Conservation (phyloP, 371 early-diverging fungal genomes). For the Haplosporangium sp. region DNA sequence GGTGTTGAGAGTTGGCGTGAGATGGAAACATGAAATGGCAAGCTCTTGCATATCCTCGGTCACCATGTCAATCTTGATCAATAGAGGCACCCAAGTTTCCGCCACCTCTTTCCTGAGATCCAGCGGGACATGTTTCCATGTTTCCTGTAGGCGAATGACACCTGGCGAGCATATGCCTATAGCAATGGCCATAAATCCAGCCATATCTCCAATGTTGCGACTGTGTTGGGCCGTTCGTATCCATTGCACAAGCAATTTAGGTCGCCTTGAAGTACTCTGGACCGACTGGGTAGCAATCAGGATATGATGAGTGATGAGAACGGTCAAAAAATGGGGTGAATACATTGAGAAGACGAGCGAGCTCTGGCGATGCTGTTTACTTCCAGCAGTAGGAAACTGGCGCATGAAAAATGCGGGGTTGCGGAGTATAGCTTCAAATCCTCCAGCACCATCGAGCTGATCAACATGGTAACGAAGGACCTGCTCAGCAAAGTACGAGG, state of each 20-base stretch:
- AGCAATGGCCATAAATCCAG: slow-evolving; percentile 81
- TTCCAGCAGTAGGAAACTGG: slow-evolving; percentile 39
- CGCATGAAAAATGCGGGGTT: slow-evolving; percentile 53
- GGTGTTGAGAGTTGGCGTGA: slow-evolving; percentile 17
- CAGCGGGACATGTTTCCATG: slow-evolving; percentile 77
- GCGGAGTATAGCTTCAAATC: slow-evolving; percentile 56
- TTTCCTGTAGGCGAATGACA: slow-evolving; percentile 76
- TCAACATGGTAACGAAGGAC: slow-evolving; percentile 68
- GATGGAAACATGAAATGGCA: slow-evolving; percentile 27
- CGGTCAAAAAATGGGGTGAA: slow-evolving; percentile 79
- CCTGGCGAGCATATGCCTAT: slow-evolving; percentile 79
- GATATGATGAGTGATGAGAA: slow-evolving; percentile 76
- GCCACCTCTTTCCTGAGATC: slow-evolving; percentile 61
- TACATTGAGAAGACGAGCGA: slow-evolving; percentile 65
- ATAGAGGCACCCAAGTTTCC: slow-evolving; percentile 67
- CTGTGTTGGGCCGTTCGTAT: slow-evolving; percentile 72
- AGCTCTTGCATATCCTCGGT: slow-evolving; percentile 39
- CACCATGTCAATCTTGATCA: slow-evolving; percentile 62
- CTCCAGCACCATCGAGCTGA: slow-evolving; percentile 39
- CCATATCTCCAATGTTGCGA: slow-evolving; percentile 72
- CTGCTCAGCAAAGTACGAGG: slow-evolving; percentile 76
- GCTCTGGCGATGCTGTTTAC: slow-evolving; percentile 56
- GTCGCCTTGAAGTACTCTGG: slow-evolving; percentile 60
- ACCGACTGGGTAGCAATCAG: slow-evolving; percentile 72
- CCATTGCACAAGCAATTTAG: slow-evolving; percentile 79